Percentiles rank a stretch among this genome's conserved stretches.
Conservation (phyloP, 2,329 filamentous ascomycete genomes). For the Hymenoscyphus fructigenus region DNA sequence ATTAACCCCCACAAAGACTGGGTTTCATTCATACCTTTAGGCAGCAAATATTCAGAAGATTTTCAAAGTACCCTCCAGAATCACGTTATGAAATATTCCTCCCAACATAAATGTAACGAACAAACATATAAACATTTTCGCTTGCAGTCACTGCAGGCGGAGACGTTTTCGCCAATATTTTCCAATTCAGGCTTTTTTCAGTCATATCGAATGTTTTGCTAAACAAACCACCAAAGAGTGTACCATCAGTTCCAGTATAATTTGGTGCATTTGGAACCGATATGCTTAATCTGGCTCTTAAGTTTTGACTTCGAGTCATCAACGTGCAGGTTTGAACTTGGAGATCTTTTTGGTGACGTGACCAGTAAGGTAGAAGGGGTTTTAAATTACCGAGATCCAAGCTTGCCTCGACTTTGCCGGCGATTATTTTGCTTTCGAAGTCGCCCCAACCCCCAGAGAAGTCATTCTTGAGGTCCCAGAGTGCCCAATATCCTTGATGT, state of each 20-base stretch:
- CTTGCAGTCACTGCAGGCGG: neutral
- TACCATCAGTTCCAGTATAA: neutral
- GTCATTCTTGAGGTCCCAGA: neutral
- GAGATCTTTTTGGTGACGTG: neutral
- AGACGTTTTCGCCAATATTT: neutral
- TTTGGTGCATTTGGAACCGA: neutral
- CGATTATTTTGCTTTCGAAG: neutral
- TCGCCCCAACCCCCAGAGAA: neutral
- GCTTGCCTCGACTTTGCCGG: neutral
- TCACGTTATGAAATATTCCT: neutral
- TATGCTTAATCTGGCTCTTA: neutral
- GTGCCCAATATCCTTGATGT: neutral
- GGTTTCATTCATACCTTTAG: too few relatives aligned
- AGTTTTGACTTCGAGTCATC: neutral
- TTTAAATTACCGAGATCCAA: neutral
- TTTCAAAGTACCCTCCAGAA: neutral
- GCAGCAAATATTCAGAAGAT: too few relatives aligned
- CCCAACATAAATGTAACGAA: neutral
- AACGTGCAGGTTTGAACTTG: neutral
- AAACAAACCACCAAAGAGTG: neutral
- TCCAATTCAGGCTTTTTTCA: neutral
- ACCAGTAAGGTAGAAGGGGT: neutral
- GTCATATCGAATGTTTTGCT: neutral
- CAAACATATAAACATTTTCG: neutral
- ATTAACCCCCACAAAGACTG: too few relatives aligned